phyloP scores from a whole-genome alignment of 75 land plant genomes.

The Picea glauca region DNA sequence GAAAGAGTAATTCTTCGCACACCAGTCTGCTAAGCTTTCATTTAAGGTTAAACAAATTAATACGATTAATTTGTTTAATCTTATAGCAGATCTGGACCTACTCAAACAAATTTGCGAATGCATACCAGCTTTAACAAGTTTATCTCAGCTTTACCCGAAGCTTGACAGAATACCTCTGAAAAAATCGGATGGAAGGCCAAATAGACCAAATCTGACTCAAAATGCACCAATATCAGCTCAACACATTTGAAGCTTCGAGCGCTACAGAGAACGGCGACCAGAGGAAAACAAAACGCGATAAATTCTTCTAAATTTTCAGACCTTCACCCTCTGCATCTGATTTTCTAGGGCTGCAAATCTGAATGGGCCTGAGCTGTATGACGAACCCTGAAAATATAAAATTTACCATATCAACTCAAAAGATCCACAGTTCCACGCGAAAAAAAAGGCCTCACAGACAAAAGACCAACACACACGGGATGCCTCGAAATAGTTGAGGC shows the following conservation, averaged over 20 bases:
- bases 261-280: neutral
- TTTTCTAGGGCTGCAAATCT: neutral
- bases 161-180: neutral
- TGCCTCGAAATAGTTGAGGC: too few species aligned
- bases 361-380: neutral
- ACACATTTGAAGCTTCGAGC: neutral
- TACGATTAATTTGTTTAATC: too few species aligned
- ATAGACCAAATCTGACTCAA: neutral
- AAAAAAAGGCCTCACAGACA: neutral
- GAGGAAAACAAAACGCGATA: neutral
- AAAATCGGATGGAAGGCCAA: neutral
- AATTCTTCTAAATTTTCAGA: neutral
- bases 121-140: too few species aligned
- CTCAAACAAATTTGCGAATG: too few species aligned
- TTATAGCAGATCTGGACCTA: too few species aligned
- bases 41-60: too few species aligned
- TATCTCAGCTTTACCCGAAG: neutral
- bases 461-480: neutral
- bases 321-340: neutral
- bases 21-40: too few species aligned
- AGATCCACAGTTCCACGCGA: neutral
- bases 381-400: neutral
- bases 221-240: neutral
- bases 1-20: too few species aligned
- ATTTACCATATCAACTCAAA: slow-evolving; percentile 1